A percentile compares a stretch with the other conserved stretches of the same genome.
phyloP scores from a whole-genome alignment of 2,329 filamentous ascomycete genomes.

The Fusarium foetens region DNA sequence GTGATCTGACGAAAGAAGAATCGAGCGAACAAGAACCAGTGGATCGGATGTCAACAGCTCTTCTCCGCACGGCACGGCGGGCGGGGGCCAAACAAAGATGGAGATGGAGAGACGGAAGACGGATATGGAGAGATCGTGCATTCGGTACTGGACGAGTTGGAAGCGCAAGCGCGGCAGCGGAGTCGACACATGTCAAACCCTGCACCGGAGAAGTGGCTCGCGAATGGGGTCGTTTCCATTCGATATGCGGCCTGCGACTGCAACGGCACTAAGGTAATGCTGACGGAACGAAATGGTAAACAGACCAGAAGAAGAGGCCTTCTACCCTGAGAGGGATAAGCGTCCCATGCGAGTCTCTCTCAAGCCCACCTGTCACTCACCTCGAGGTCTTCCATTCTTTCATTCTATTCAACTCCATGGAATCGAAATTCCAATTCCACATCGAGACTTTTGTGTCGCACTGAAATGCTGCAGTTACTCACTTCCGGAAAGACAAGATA shows the following conservation, averaged over 20 bases:
- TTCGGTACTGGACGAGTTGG: conserved; percentile 33
- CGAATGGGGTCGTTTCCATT: conserved; percentile 45
- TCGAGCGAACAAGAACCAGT: conserved; percentile 19
- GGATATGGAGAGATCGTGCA: conserved; percentile 43
- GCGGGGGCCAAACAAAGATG: conserved; percentile 35
- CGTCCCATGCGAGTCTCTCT: conserved; percentile 30
- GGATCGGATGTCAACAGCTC: conserved; percentile 37
- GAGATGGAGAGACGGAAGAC: conserved; percentile 16
- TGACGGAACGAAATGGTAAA: conserved; percentile 31
- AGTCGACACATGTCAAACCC: conserved; percentile 38
- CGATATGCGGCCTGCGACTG: conserved; percentile 22
- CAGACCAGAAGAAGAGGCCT: conserved; percentile 14
- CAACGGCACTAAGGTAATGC: conserved; percentile 21
- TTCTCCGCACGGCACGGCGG: conserved; percentile 39
- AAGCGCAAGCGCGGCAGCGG: conserved; percentile 36
- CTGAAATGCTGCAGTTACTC: conserved; percentile 13
- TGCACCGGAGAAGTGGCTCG: conserved; percentile 37
- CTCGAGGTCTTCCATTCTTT: conserved; percentile 27
- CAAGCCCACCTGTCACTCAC: conserved; percentile 9
- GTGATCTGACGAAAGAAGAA: conserved; percentile 19
- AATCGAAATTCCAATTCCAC: conserved; percentile 32
- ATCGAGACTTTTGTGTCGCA: conserved; percentile 24
- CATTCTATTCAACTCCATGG: conserved; percentile 14
- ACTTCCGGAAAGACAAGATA: conserved; percentile 1
- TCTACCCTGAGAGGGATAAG: conserved; percentile 42